Evolutionary conservation across 2,329 filamentous ascomycete species (phyloP), one percentile per base, ranked within the genome.

Genomic region (Penicillium sumatraense): DNA sequence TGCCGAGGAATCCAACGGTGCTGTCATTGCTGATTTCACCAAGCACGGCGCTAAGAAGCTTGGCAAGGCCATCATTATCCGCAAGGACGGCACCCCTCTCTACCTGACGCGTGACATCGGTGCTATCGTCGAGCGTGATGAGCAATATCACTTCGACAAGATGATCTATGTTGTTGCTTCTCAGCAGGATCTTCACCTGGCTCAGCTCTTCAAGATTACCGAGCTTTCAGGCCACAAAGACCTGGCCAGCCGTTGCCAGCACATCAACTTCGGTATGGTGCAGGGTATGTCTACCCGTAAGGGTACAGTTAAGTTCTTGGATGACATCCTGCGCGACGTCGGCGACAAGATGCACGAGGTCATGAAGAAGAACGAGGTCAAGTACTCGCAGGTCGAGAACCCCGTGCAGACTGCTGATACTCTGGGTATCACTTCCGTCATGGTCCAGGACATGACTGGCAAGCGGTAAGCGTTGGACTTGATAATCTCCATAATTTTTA

Each of bases 391-490:
- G 75, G 88, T 99, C 18, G 89, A 88, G 68, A 82, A 98, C 73
- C 93, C 93, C 0, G 87, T 86, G 51, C 83, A 85, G 51, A 89
- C 88, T 9, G 92, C 95, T 58, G 95, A 98, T 77, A 91, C 85
- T 10, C 84, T 98, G 3, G 95, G 93, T 60, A 97, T 98, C 71
- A 93, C 89, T 61, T 89, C 90, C 70, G 93, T 98, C 70, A 98
- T 98, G 92, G 91, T 96, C 18, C 93, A 98, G 76, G 95, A 98
- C 71, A 96, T 98, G 91, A 89, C 86, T 62, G 95, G 93, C 73
- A 98, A 97, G 85, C 86, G 90, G 88, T 89, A 76, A 62, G 83
- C 68, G 16, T 23, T n/a, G n/a, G n/a, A n/a, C n/a, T n/a, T 27
- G 10, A 10, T 9, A 3, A 24, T 11, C 9, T 23, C 10, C 11